These are phyloP conservation scores for Diutina sp. DNA, from an alignment of 1,139 yeast species.

Conservation along the genomic window DNA sequence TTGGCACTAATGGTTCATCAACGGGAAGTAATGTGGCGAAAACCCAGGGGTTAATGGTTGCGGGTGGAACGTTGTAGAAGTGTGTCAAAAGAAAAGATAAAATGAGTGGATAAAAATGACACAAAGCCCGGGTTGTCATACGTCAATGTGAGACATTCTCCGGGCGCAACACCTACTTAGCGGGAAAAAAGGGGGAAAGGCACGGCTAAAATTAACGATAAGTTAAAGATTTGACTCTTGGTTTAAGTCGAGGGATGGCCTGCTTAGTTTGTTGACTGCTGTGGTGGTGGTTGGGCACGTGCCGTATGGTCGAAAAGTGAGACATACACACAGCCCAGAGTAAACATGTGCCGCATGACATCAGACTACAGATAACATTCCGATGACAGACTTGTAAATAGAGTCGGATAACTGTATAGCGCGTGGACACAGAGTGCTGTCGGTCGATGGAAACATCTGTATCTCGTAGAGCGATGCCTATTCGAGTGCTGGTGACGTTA, in stretches of 20 bases:
- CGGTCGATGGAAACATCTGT: no score
- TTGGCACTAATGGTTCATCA: background rate
- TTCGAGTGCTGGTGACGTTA: no score
- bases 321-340: background rate
- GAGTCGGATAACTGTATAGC: no score
- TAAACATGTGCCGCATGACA: background rate
- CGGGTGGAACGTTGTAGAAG: background rate
- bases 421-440: no score
- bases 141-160: background rate
- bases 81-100: background rate
- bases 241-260: no score
- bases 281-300: background rate
- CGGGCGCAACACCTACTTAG: no score
- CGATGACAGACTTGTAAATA: no score
- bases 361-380: background rate
- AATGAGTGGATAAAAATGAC: background rate
- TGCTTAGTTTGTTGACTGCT: no score
- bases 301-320: background rate
- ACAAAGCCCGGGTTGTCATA: background rate
- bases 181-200: no score
- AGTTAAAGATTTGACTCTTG: no score
- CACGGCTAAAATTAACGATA: no score
- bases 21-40: background rate
- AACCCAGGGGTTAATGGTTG: background rate
- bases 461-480: no score